A percentile compares a stretch with the other conserved stretches of the same genome.
These are phyloP conservation scores for Amanita phalloides DNA, from an alignment of 768 basidiomycete species.

Conservation along the genomic window DNA sequence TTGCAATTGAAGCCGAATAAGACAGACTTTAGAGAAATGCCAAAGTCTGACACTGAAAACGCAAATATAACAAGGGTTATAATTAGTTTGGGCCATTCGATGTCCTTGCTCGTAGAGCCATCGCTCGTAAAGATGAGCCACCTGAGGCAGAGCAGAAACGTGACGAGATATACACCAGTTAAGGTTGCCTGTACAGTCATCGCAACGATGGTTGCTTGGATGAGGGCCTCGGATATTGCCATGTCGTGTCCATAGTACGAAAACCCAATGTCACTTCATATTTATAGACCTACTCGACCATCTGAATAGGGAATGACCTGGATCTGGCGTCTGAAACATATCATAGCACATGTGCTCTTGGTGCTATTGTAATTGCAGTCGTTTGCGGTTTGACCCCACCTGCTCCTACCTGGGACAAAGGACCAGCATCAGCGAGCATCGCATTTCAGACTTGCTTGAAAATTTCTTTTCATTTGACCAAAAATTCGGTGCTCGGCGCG, in stretches of 20 bases:
- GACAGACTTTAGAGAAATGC: not conserved
- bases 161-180: not conserved
- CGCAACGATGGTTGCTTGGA: not conserved
- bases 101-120: not conserved
- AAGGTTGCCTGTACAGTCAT: not conserved
- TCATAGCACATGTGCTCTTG: too few species aligned
- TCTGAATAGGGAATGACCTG: too few species aligned
- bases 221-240: not conserved
- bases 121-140: not conserved
- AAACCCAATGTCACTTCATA: not conserved
- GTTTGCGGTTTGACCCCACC: too few species aligned
- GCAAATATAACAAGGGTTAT: not conserved
- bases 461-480: too few species aligned
- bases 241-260: not conserved
- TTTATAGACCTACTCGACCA: not conserved
- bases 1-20: not conserved
- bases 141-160: not conserved
- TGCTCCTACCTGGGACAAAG: too few species aligned
- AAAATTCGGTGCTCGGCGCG: too few species aligned
- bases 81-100: not conserved
- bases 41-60: not conserved
- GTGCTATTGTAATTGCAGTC: too few species aligned
- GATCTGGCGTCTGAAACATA: too few species aligned
- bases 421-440: too few species aligned
- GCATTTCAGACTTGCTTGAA: too few species aligned